phyloP scores from a whole-genome alignment of 805 yeast species.

The Hagleromyces aurorensis region DNA sequence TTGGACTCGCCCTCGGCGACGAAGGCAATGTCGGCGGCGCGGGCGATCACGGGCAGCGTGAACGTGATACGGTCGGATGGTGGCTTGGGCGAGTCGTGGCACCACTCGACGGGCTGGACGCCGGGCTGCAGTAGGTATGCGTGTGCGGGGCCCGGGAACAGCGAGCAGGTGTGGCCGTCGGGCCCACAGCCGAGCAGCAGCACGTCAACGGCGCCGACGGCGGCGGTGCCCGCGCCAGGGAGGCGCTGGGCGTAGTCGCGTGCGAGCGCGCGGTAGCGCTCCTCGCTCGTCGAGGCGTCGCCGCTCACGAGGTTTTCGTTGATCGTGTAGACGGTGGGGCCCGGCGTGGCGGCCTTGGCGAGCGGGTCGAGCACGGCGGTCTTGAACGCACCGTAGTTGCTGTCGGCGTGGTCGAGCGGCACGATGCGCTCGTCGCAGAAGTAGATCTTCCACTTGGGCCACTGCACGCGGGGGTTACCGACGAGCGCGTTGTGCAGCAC shows the following conservation, averaged over 20 bases:
- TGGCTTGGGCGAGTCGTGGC: constrained; percentile 85
- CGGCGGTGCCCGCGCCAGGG: constrained; percentile 36
- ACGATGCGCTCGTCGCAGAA: constrained; percentile 91
- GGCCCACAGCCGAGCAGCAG: constrained; percentile 88
- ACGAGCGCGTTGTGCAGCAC: constrained; percentile 58
- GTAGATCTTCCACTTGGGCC: constrained; percentile 74
- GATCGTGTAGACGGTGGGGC: constrained; percentile 60
- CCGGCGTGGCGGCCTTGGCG: constrained; percentile 33
- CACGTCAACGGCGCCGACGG: no score
- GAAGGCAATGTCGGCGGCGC: constrained; percentile 49
- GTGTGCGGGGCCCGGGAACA: constrained; percentile 70
- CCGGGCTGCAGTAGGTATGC: constrained; percentile 45
- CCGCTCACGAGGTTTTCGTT: constrained; percentile 53
- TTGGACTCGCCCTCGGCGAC: constrained; percentile 88
- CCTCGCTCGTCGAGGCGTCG: constrained; percentile 42
- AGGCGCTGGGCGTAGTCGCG: constrained; percentile 50
- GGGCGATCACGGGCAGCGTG: constrained; percentile 66
- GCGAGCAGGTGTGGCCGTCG: constrained; percentile 91
- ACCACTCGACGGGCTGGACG: constrained; percentile 46
- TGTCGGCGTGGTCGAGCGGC: constrained; percentile 71
- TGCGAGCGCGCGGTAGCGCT: no score
- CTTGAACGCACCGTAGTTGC: constrained; percentile 78
- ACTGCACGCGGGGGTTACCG: constrained; percentile 46
- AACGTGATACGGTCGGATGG: constrained; percentile 88
- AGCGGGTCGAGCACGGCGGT: constrained; percentile 48